Evolutionary conservation across 2,329 filamentous ascomycete species (phyloP), one percentile per base, ranked within the genome.

Genomic region (Trichoderma sp.): DNA sequence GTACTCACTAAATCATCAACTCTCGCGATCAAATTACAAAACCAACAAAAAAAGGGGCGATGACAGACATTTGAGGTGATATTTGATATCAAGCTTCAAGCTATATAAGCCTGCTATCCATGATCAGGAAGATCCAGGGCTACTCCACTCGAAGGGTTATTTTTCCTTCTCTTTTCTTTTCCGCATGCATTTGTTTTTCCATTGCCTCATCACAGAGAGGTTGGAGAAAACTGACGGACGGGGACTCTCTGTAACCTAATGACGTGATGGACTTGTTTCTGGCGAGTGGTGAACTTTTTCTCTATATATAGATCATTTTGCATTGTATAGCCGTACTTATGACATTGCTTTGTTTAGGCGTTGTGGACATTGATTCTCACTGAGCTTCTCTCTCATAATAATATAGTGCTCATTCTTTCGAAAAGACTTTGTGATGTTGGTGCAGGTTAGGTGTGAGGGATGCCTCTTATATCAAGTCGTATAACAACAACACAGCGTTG

Each of bases 281-380:
- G 27, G 50, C 45, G 31, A 66, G 35, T 66, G 67, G 65, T 62
- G 60, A 38, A 68, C 27, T 59, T 53, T 45, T 53, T 56, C 21
- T 24, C 50, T 68, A 66, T 76, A 75, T 71, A 75, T 77, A 76
- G 65, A 77, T 74, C 64, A 45, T 74, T 68, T 53, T 76, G 45
- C 45, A 33, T 73, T 77, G 69, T 76, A 74, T 77, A 77, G 75
- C 66, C 31, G 62, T 68, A 66, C 56, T 75, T 62, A 62, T 75
- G 68, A 50, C 63, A 72, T 62, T 75, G 45, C 63, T 63, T 71
- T 41, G 53, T 56, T 66, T 35, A 50, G 71, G 64, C 74, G 56
- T 65, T 60, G 68, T 53, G 21, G 68, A 62, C 6, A 76, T 78
- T 11, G 76, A 77, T 31, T 16, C 11, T 53, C 41, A 21, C 7